These are phyloP conservation scores for Paramecium sexaurelia DNA, from an alignment of 73 alveolate genomes.

Conservation along the genomic window DNA sequence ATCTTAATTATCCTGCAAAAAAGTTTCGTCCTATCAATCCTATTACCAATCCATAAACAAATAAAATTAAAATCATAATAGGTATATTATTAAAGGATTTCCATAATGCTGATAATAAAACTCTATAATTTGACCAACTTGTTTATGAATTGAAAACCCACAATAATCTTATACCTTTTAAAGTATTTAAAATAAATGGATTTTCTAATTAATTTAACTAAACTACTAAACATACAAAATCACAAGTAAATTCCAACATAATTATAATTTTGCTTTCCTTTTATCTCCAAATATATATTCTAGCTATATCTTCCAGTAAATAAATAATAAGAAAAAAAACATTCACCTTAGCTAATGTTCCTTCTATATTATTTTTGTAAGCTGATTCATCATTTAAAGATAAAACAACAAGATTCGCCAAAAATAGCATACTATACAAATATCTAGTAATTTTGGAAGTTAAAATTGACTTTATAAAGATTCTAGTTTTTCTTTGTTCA, in stretches of 20 bases:
- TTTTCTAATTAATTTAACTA: not conserved
- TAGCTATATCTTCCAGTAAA: not conserved
- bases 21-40: not conserved
- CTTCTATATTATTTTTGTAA: not conserved
- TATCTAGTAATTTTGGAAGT: not conserved
- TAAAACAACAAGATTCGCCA: not conserved
- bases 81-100: not conserved
- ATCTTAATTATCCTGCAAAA: not conserved
- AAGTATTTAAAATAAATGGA: not conserved
- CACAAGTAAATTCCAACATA: not conserved
- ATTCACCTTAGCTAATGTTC: not conserved
- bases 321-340: not conserved
- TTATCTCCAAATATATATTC: not conserved
- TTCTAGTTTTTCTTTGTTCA: not conserved
- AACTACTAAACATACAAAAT: not conserved
- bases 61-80: not conserved
- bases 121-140: conserved; percentile 23
- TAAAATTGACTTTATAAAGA: not conserved
- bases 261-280: not conserved
- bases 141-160: not conserved
- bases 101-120: not conserved
- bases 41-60: not conserved
- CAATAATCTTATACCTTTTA: not conserved
- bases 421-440: not conserved
- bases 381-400: not conserved